Evolutionary conservation across 176 grass and related monocot genomes (phyloP), one percentile per base, ranked within the genome.

Genomic region (Oryza glumipatula): DNA sequence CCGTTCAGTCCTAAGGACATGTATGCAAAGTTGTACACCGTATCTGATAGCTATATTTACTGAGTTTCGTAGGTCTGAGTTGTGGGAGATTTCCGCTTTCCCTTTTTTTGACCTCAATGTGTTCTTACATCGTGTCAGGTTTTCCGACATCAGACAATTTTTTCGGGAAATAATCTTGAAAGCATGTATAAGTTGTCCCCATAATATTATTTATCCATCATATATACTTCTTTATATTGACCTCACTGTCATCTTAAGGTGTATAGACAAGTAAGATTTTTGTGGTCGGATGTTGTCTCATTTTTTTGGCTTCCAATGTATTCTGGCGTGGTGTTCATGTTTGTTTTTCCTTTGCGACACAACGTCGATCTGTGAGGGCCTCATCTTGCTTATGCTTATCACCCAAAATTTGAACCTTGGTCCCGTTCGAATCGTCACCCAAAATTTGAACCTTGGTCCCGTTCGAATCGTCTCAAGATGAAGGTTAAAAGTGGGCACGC

Each of bases 1-100:
- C 96, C 33, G 96, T 98, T 81, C 96, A 98, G 78, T 98, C 96
- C 4, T 98, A 82, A 94, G 84, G 82, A 83, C 54, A 45, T 83
- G 24, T 68, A 76, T 87, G 45, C 74, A 68, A 35, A 72, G 68
- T 67, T 77, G 54, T 82, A 86, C 83, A 79, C 45, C 83, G 48
- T 46, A 68, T 82, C 74, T 83, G 74, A 73, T 83, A 74, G 69
- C 45, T 75, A 46, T 74, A 46, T 90, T 83, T 83, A 90, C 74
- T 7, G 68, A 60, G 61, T 79, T 79, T 74, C 11, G 30, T 83
- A 83, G 69, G 30, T 64, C 26, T 58, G 44, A 80, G 65, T 80
- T 80, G 49, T 66, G 70, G 65, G 79, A 82, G 72, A 76, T 58
- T 66, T 81, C 52, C 4, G 10, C 36, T 80, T n/a, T 38, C 4